Evolutionary conservation across 2,329 filamentous ascomycete species (phyloP).

Genomic region (Neoscytalidium dimidiatum): DNA sequence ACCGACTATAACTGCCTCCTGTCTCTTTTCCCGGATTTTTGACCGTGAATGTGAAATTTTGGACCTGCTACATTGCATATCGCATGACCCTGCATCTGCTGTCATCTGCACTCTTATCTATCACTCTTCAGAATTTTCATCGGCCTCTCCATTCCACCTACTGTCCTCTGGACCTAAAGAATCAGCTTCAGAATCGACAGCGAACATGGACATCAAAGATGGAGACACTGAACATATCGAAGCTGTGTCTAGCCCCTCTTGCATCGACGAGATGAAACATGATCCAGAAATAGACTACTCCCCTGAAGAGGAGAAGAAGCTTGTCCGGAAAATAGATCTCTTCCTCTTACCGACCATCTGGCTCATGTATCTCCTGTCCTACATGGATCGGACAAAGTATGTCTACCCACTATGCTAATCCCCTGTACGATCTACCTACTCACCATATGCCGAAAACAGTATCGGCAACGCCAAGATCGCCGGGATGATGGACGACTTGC

Average conservation of each 20-base stretch:
- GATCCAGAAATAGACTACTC: neutral
- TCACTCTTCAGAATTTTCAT: neutral
- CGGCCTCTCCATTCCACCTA: neutral
- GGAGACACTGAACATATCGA: neutral
- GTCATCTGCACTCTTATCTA: neutral
- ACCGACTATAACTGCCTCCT: neutral
- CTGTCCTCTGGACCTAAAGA: neutral
- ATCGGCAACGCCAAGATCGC: constrained; percentile 56
- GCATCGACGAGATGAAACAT: neutral
- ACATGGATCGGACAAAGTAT: constrained; percentile 47
- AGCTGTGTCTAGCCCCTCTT: neutral
- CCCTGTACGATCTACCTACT: neutral
- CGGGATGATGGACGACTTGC: constrained; percentile 51
- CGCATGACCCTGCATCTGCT: neutral
- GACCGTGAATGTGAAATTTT: neutral
- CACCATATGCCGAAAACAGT: constrained; percentile 26
- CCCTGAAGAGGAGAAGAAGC: constrained; percentile 42
- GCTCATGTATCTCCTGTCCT: constrained; percentile 53
- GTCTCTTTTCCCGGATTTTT: neutral
- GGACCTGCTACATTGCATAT: neutral
- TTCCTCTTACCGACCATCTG: constrained; percentile 51
- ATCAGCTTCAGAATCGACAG: too few relatives aligned
- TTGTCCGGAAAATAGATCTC: constrained; percentile 49
- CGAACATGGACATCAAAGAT: neutral
- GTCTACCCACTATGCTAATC: neutral